Evolutionary conservation across 225 moss, liverwort and hornwort species (phyloP), one percentile per base, ranked within the genome.

Genomic region (Polytrichum commune): DNA sequence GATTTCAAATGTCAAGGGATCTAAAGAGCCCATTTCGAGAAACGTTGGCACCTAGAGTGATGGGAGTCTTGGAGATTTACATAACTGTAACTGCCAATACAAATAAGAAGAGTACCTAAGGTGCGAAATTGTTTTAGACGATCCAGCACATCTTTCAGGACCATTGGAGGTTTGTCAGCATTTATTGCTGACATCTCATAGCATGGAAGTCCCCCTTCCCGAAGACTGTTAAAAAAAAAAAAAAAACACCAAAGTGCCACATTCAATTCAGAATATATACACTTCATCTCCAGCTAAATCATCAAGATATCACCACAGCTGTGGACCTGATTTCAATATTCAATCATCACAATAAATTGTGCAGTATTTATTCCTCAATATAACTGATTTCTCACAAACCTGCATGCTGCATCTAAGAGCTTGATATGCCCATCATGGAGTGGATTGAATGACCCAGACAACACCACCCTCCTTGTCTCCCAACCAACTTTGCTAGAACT

Each of bases 391-490:
- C 8, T 33, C 33, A 7, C 62, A 72, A 72, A 96, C 93, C 96
- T 97, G 93, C 92, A 97, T 7, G 93, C 93, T 64, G 81, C 82
- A 73, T 91, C 84, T 74, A 97, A 84, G 68, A 97, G 92, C 77
- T 91, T 84, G 68, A 94, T 63, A 82, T 97, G 96, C 61, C 96
- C 96, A 76, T 91, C 89, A 76, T 97, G 96, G 67, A 97, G 78
- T 56, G 96, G 96, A 81, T 97, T 97, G 80, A 97, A 97, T 53
- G 96, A 93, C 67, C 96, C 96, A 25, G 93, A 90, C 68, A 97
- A 77, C 18, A 97, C 86, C 70, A 97, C 88, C 76, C 88, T 91
- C 83, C 89, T 83, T 72, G 78, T 85, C 69, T 77, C 85, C 84
- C 83, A 76, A 70, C 64, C 77, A 61, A 77, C 73, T 27, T 65